Evolutionary conservation across 2,329 filamentous ascomycete species (phyloP).

Genomic region (Chaetomium sp.): DNA sequence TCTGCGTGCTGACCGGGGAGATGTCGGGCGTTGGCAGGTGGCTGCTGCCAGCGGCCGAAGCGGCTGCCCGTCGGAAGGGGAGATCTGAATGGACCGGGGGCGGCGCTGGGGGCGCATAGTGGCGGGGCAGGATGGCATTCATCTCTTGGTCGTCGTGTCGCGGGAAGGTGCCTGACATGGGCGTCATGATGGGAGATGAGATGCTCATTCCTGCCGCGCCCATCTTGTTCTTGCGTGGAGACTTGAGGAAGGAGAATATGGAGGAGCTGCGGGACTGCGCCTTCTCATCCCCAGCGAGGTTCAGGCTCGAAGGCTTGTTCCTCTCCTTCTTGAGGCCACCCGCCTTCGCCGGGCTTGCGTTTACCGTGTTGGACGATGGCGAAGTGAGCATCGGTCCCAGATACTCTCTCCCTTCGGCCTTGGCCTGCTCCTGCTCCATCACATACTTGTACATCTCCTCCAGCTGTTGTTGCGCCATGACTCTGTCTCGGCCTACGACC

Average conservation of each 20-base stretch:
- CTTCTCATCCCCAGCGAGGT: slow-evolving; percentile 53
- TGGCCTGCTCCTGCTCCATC: slow-evolving; percentile 81
- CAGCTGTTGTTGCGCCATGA: slow-evolving; percentile 77
- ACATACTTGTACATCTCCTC: slow-evolving; percentile 90
- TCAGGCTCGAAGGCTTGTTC: slow-evolving; percentile 54
- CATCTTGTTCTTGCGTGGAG: slow-evolving; percentile 55
- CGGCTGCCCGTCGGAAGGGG: slow-evolving; percentile 40
- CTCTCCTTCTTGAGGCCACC: slow-evolving; percentile 47
- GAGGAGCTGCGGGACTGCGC: slow-evolving; percentile 60
- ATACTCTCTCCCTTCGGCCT: slow-evolving; percentile 56
- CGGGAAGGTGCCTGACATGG: slow-evolving; percentile 61
- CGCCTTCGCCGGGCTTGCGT: slow-evolving; percentile 32
- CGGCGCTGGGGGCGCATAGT: slow-evolving; percentile 58
- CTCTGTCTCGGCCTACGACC: slow-evolving; percentile 72
- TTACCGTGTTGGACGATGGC: slow-evolving; percentile 31
- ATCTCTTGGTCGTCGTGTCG: slow-evolving; percentile 59
- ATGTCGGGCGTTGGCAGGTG: slow-evolving; percentile 50
- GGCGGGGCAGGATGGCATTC: slow-evolving; percentile 58
- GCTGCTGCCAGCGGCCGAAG: slow-evolving; percentile 21
- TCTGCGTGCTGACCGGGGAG: slow-evolving; percentile 52
- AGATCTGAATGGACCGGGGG: slow-evolving; percentile 57
- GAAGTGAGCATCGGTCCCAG: slow-evolving; percentile 46
- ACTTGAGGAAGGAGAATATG: slow-evolving; percentile 62
- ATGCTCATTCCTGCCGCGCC: slow-evolving; percentile 53
- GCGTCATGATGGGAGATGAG: slow-evolving; percentile 67